phyloP scores from a whole-genome alignment of 768 basidiomycete genomes.

The Rhodotorula kratochvilovae region DNA sequence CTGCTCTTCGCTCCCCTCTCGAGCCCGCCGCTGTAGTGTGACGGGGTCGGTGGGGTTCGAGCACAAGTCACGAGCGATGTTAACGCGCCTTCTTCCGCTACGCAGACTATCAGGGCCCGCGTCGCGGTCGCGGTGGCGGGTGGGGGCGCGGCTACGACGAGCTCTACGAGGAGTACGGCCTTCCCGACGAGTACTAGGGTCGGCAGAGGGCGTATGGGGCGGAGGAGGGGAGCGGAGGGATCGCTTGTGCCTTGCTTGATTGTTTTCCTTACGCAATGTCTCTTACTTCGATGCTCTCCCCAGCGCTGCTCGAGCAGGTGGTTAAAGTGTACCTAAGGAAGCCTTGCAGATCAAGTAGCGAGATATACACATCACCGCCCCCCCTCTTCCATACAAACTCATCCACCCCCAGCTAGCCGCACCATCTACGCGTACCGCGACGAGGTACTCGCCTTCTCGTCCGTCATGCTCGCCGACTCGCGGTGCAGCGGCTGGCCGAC shows the following conservation, averaged over 20 bases:
- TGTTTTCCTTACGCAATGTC: background rate
- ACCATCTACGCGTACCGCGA: background rate
- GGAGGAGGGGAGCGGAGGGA: background rate
- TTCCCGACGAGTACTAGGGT: background rate
- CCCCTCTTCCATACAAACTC: too few species aligned
- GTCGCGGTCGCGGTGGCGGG: conserved; percentile 2
- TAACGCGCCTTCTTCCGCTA: background rate
- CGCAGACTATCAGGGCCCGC: conserved; percentile 24
- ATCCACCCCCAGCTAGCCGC: too few species aligned
- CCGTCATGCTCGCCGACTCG: conserved; percentile 7
- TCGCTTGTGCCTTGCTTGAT: background rate
- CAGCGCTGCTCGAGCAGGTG: too few species aligned
- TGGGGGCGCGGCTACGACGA: conserved; percentile 8
- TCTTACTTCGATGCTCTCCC: background rate
- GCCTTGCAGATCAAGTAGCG: too few species aligned
- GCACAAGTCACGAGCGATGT: too few species aligned
- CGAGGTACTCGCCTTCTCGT: background rate
- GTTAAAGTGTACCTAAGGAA: too few species aligned
- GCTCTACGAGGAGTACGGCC: too few species aligned
- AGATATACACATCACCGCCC: too few species aligned
- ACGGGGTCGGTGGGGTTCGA: too few species aligned
- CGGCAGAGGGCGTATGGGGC: background rate
- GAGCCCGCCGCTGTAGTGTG: too few species aligned
- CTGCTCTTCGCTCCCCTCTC: conserved; percentile 37
- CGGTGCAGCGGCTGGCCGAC: conserved; percentile 8